Conservation (phyloP, 225 moss, liverwort and hornwort species). For the Sphagnum tenellum region DNA sequence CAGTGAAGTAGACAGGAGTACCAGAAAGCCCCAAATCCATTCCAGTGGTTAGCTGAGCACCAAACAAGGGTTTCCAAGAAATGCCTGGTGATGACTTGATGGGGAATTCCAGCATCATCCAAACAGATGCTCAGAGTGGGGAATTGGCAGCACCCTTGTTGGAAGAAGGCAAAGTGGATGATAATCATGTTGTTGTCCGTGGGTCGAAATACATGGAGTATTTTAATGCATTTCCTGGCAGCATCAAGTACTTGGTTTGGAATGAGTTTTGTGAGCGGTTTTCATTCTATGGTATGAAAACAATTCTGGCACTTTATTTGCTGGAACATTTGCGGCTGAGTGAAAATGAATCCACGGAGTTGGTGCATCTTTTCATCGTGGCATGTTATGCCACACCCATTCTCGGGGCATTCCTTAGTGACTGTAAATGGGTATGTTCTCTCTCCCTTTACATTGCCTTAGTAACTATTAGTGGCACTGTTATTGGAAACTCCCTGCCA, state of each 20-base stretch:
- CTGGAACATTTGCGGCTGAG: conserved; percentile 56
- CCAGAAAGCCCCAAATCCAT: no score
- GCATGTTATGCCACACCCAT: conserved; percentile 71
- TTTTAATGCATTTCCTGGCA: conserved; percentile 35
- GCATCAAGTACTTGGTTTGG: conserved; percentile 90
- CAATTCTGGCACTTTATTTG: conserved; percentile 79
- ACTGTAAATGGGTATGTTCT: conserved; percentile 56
- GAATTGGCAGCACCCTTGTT: no score
- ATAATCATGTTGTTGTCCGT: conserved; percentile 53
- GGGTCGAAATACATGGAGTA: background rate
- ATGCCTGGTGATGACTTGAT: no score
- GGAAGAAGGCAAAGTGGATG: conserved; percentile 16
- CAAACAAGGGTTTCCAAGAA: no score
- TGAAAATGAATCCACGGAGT: conserved; percentile 73
- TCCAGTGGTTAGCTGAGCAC: no score
- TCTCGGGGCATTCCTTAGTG: conserved; percentile 80
- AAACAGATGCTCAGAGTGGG: no score
- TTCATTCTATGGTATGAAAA: conserved; percentile 89
- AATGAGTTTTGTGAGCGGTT: conserved; percentile 99
- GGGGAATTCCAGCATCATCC: no score
- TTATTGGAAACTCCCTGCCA: no score
- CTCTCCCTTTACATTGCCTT: background rate
- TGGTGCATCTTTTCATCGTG: conserved; percentile 88
- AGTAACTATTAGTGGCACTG: no score
- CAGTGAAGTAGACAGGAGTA: no score